Percentiles rank a stretch among this genome's conserved stretches.
phyloP scores from a whole-genome alignment of 2,329 filamentous ascomycete genomes.

The Pseudodiploospora longispora region DNA sequence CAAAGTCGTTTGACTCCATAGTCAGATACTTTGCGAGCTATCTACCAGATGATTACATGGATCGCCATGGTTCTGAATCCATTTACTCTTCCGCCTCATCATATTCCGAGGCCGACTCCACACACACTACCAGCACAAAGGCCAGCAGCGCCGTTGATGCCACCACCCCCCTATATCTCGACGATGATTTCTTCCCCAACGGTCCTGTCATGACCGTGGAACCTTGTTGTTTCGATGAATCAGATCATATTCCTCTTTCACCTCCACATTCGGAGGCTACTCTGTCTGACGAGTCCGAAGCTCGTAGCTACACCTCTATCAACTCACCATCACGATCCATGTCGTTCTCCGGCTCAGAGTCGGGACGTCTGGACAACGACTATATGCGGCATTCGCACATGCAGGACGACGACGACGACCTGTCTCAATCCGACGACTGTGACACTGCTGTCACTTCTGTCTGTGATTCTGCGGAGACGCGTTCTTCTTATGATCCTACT shows the following conservation, averaged over 20 bases:
- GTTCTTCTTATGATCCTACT: conserved; percentile 23
- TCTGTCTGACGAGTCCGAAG: conserved; percentile 35
- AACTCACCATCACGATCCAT: conserved; percentile 35
- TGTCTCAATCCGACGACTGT: conserved; percentile 37
- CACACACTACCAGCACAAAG: conserved; percentile 28
- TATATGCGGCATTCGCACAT: conserved; percentile 20
- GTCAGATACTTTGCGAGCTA: conserved; percentile 53
- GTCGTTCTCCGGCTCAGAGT: conserved; percentile 45
- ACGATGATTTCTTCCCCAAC: conserved; percentile 26
- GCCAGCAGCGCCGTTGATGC: conserved; percentile 32
- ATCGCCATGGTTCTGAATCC: conserved; percentile 29
- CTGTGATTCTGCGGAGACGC: conserved; percentile 36
- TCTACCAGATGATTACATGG: conserved; percentile 41
- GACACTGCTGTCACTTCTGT: conserved; percentile 37
- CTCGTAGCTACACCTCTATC: conserved; percentile 15
- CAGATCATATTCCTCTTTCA: conserved; percentile 20
- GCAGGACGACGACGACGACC: conserved; percentile 35
- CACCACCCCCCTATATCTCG: conserved; percentile 27
- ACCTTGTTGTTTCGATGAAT: conserved; percentile 22
- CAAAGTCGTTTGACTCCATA: conserved; percentile 51
- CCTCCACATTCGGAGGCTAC: conserved; percentile 44
- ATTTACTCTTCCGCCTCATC: conserved; percentile 26
- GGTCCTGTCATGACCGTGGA: conserved; percentile 37
- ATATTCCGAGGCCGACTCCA: conserved; percentile 30
- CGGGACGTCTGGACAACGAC: conserved; percentile 28